phyloP scores from a whole-genome alignment of 352 stramenopile genomes.

The Pythium pectinolyticum region DNA sequence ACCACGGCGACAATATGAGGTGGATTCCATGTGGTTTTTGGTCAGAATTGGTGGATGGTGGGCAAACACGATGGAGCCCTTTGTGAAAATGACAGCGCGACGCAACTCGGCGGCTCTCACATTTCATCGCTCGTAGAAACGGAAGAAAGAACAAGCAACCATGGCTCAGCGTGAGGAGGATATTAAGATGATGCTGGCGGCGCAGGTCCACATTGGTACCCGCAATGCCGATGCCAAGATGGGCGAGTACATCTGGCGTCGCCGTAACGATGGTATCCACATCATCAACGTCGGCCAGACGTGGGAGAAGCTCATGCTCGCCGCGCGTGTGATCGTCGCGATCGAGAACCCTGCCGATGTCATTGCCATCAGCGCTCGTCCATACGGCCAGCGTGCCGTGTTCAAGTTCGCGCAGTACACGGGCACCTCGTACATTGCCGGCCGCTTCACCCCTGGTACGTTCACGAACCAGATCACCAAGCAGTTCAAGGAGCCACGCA shows the following conservation, averaged over 20 bases:
- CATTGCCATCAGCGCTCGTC: conserved; percentile 98
- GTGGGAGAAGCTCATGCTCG: conserved; percentile 99
- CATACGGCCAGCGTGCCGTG: conserved; percentile 99
- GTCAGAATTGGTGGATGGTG: conserved; percentile 9
- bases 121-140: conserved; percentile 65
- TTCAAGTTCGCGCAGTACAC: conserved; percentile 99
- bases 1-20: neutral
- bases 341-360: conserved; percentile 99
- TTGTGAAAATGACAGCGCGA: neutral
- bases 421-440: conserved; percentile 95
- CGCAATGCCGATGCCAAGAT: conserved; percentile 99
- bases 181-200: conserved; percentile 99
- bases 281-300: conserved; percentile 99
- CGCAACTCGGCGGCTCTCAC: conserved; percentile 15
- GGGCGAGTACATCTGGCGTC: conserved; percentile 99
- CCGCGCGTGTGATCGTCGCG: conserved; percentile 98
- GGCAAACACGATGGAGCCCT: neutral
- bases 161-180: conserved; percentile 97
- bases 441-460: conserved; percentile 99
- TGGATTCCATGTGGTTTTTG: conserved; percentile 3
- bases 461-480: conserved; percentile 99
- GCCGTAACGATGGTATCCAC: conserved; percentile 98
- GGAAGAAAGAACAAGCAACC: conserved; percentile 42
- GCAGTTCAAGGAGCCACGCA: conserved; percentile 99
- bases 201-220: conserved; percentile 99